Evolutionary conservation across 768 basidiomycete genomes (phyloP).

Genomic region (Tulasnella sp.): DNA sequence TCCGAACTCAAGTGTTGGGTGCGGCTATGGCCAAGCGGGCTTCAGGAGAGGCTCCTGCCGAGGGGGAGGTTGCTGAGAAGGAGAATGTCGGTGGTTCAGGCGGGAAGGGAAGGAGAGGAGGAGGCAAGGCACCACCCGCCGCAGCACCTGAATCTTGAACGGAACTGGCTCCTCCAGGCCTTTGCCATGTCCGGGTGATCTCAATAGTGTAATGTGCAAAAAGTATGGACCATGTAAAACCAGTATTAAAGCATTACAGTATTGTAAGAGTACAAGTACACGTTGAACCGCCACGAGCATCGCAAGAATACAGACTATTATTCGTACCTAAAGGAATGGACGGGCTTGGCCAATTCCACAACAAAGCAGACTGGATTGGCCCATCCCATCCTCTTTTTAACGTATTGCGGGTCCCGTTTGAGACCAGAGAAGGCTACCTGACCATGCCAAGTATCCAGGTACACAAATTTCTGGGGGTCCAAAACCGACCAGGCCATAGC

Average conservation of each 20-base stretch:
- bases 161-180: background rate
- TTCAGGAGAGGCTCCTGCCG: background rate
- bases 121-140: background rate
- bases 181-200: no score
- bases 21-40: constrained; percentile 50
- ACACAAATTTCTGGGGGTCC: background rate
- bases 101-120: background rate
- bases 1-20: constrained; percentile 84
- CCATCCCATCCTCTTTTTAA: constrained; percentile 2
- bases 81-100: background rate
- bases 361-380: constrained; percentile 13
- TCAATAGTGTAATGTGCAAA: background rate
- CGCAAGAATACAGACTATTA: background rate
- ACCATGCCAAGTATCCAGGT: background rate
- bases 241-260: background rate
- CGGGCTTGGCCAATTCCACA: background rate
- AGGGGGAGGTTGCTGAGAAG: background rate
- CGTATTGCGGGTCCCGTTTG: background rate
- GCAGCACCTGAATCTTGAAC: background rate
- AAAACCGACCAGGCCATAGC: background rate
- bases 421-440: background rate
- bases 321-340: background rate
- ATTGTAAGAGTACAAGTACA: background rate
- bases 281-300: background rate
- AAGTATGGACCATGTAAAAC: background rate